Evolutionary conservation across 2,329 filamentous ascomycete genomes (phyloP), one percentile per base, ranked within the genome.

Genomic region (Metarhizium brunneum): DNA sequence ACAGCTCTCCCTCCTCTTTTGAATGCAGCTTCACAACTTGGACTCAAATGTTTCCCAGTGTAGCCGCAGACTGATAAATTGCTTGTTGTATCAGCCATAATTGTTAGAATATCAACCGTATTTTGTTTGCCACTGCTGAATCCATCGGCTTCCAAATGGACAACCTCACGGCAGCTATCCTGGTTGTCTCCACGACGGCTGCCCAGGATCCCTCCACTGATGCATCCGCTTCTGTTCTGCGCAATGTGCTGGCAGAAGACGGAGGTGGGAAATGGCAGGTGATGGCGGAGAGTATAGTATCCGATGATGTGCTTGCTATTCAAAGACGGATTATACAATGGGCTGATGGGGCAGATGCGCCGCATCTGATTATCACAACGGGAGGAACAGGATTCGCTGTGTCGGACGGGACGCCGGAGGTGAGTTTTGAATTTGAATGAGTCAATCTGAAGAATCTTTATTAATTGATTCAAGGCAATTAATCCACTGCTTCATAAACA

Each of bases 341-440:
- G 89, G 77, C 88, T 0, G 91, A 96, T 69, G 72, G 78, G 11
- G 70, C 79, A 5, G 78, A 78, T 50, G 69, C 76, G 4, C 69
- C 86, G 52, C 92, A 96, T 70, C 72, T 97, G 56, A 82, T 99
- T 57, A 71, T 96, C 50, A 92, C 91, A 0, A 96, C 90, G 6
- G 94, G 94, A 25, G 94, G 94, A 2, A 99, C 94, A 1, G 94
- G 94, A 0, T 99, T 99, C 70, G 87, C 94, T 7, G 77, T 84
- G 11, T 82, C 86, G 55, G 94, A 99, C 73, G 77, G 81, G 47
- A 99, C 94, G 0, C 94, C 94, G 2, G 94, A 97, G 80, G 90
- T 92, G 69, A 60, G 60, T 8, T 7, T 16, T n/a, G 25, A 25
- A 25, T 20, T 18, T 45, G 4, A 11, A 5, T 30, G 8, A 42